Conservation (phyloP, 2,329 filamentous ascomycete genomes). For the Colletotrichum sp. region DNA sequence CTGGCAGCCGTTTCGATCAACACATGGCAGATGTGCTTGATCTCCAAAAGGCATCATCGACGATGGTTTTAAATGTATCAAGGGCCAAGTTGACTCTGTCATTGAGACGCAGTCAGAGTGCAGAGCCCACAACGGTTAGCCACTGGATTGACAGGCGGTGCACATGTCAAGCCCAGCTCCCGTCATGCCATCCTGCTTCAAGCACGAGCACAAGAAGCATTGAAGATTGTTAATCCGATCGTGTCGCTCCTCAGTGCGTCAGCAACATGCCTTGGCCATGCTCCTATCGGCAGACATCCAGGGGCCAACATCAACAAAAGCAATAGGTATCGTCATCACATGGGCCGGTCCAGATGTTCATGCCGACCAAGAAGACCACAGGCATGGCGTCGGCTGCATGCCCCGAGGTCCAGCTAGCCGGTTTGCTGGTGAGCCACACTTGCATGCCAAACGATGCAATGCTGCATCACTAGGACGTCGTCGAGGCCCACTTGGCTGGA, state of each 20-base stretch:
- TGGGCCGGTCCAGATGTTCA: background rate
- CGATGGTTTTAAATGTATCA: background rate
- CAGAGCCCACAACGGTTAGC: background rate
- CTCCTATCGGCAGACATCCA: background rate
- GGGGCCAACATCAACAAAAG: background rate
- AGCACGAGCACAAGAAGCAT: background rate
- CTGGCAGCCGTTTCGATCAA: background rate
- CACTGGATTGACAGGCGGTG: background rate
- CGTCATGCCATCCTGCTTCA: background rate
- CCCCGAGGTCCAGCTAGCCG: background rate
- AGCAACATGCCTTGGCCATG: background rate
- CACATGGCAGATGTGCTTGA: background rate
- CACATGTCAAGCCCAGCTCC: background rate
- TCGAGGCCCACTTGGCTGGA: constrained; percentile 12
- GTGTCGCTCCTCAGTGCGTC: background rate
- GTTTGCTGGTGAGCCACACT: constrained; percentile 7
- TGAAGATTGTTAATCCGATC: background rate
- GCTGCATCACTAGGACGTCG: constrained; percentile 10
- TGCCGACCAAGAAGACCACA: background rate
- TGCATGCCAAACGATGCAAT: constrained; percentile 19
- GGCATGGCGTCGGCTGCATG: background rate
- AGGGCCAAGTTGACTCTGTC: background rate
- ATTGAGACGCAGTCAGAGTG: background rate
- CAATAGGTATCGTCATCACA: background rate
- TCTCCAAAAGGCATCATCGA: background rate